Percentiles rank a stretch among this genome's conserved stretches.
Conservation (phyloP, 108 stramenopile species). For the Fragilaria radians region DNA sequence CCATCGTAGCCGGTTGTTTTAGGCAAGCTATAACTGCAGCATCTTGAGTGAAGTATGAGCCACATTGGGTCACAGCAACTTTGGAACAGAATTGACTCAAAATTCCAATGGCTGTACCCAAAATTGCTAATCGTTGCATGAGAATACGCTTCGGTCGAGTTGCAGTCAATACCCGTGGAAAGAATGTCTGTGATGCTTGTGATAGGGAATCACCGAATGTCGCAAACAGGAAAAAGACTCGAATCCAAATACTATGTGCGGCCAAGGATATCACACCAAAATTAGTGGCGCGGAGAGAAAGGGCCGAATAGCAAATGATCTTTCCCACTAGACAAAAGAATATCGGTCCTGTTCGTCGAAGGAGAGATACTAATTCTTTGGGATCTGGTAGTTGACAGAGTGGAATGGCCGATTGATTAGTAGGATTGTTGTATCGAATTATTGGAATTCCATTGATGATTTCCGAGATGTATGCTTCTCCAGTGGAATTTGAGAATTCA, state of each 20-base stretch:
- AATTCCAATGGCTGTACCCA: slow-evolving; percentile 16
- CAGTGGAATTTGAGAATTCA: slow-evolving; percentile 2
- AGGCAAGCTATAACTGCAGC: slow-evolving; percentile 32
- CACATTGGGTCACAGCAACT: slow-evolving; percentile 3
- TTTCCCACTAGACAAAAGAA: slow-evolving; percentile 78
- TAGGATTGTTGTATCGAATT: neutral
- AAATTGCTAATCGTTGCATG: slow-evolving; percentile 14
- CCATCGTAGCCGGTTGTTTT: slow-evolving; percentile 34
- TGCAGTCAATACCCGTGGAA: slow-evolving; percentile 59
- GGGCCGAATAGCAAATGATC: slow-evolving; percentile 65
- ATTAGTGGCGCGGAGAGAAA: slow-evolving; percentile 64
- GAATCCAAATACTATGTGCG: slow-evolving; percentile 80
- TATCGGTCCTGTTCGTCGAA: slow-evolving; percentile 74
- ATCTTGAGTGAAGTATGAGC: slow-evolving; percentile 52
- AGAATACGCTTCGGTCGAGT: slow-evolving; percentile 10
- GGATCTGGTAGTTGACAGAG: slow-evolving; percentile 59
- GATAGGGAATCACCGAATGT: slow-evolving; percentile 86
- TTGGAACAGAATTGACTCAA: slow-evolving; percentile 11
- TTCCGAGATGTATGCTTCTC: neutral
- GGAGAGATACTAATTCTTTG: slow-evolving; percentile 40
- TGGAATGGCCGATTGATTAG: slow-evolving; percentile 16
- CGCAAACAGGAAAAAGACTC: slow-evolving; percentile 89
- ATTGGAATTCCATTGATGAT: slow-evolving; percentile 1
- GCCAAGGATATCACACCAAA: slow-evolving; percentile 77
- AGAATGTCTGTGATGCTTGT: slow-evolving; percentile 84